These are phyloP conservation scores for Tricladium varicosporioides DNA, from an alignment of 2,329 filamentous ascomycete genomes.

Conservation along the genomic window DNA sequence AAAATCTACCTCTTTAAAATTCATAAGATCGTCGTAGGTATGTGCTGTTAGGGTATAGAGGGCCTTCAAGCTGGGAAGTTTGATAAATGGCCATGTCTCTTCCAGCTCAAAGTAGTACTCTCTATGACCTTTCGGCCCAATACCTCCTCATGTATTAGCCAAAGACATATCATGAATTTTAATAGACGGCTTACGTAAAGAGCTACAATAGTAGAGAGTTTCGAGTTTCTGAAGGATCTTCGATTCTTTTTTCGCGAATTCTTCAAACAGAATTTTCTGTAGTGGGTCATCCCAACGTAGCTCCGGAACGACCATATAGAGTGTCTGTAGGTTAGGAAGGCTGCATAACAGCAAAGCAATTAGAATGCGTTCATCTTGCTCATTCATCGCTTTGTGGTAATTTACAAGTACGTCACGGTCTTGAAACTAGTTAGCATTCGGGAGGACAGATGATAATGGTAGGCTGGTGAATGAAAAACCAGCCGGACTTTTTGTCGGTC, in stretches of 20 bases:
- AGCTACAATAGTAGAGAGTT: slow-evolving; percentile 13
- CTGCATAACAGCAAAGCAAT: slow-evolving; percentile 1
- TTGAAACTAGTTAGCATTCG: background rate
- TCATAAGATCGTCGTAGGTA: background rate
- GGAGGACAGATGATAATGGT: too few relatives aligned
- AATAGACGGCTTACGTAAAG: slow-evolving; percentile 10
- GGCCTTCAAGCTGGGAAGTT: slow-evolving; percentile 6
- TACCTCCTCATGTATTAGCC: slow-evolving; percentile 1
- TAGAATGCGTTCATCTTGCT: background rate
- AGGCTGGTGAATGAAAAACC: too few relatives aligned
- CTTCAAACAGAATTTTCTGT: slow-evolving; percentile 1
- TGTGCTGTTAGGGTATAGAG: slow-evolving; percentile 11
- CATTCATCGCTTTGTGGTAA: slow-evolving; percentile 2
- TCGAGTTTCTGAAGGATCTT: slow-evolving; percentile 8
- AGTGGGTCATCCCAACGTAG: background rate
- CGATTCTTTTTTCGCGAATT: background rate
- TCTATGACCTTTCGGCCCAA: slow-evolving; percentile 8
- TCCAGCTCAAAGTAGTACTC: slow-evolving; percentile 13
- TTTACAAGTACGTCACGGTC: background rate
- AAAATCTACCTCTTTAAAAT: slow-evolving; percentile 2
- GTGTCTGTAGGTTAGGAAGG: slow-evolving; percentile 4
- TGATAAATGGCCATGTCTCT: slow-evolving; percentile 10
- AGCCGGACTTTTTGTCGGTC: too few relatives aligned
- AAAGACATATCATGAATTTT: background rate
- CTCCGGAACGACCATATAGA: slow-evolving; percentile 7